Evolutionary conservation across 108 stramenopile genomes (phyloP).

Genomic region (Nannochloropsis oceanica): DNA sequence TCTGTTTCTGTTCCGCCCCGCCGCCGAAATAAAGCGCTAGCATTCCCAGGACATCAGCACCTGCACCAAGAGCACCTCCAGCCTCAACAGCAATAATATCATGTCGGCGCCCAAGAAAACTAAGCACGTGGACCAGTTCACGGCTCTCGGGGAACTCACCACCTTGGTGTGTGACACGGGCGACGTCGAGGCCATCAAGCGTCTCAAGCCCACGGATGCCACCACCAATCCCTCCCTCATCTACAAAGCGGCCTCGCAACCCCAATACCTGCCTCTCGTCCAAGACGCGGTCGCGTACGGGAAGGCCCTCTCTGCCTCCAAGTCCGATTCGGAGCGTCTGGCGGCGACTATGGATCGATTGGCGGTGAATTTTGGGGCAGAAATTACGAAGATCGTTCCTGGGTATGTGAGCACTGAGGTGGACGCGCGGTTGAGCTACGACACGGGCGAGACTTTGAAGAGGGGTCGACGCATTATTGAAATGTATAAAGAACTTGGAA

Average conservation of each 20-base stretch:
- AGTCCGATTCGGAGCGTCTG: constrained; percentile 16
- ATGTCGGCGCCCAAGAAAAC: neutral
- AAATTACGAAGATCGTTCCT: constrained; percentile 61
- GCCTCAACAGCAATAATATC: neutral
- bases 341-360: constrained; percentile 73
- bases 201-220: constrained; percentile 80
- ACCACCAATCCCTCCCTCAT: constrained; percentile 94
- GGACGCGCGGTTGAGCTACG: constrained; percentile 78
- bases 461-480: constrained; percentile 70
- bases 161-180: constrained; percentile 56
- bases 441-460: constrained; percentile 62
- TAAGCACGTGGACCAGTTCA: neutral
- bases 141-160: constrained; percentile 42
- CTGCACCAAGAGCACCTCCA: too few relatives aligned
- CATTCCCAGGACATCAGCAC: neutral
- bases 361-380: constrained; percentile 79
- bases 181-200: constrained; percentile 70
- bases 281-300: constrained; percentile 66
- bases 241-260: constrained; percentile 63
- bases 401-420: constrained; percentile 94
- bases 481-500: constrained; percentile 62
- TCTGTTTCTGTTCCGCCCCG: neutral
- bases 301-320: constrained; percentile 34
- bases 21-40: neutral
- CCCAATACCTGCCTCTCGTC: constrained; percentile 41